A percentile compares a stretch with the other conserved stretches of the same genome.
These are phyloP conservation scores for Phialocephala sp. DNA, from an alignment of 2,329 filamentous ascomycete genomes.

Conservation along the genomic window DNA sequence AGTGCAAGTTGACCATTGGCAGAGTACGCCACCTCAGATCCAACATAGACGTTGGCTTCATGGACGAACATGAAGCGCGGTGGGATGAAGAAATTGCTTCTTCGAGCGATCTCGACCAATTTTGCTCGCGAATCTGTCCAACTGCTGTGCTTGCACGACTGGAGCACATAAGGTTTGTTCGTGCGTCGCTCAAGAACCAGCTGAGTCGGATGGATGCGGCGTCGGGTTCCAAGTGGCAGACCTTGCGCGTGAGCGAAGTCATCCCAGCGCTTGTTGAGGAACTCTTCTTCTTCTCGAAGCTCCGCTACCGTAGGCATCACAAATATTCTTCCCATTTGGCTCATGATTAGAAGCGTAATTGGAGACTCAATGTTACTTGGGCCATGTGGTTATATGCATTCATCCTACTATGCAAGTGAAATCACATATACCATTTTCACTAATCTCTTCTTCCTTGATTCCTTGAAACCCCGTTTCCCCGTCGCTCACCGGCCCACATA, in stretches of 20 bases:
- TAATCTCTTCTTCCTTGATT: too few relatives aligned
- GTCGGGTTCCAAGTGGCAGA: background rate
- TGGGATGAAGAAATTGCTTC: background rate
- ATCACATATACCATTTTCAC: too few relatives aligned
- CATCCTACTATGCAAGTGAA: too few relatives aligned
- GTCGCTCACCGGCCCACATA: too few relatives aligned
- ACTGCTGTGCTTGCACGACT: background rate
- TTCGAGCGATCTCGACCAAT: background rate
- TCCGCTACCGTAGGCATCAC: background rate
- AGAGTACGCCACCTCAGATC: background rate
- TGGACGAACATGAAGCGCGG: background rate
- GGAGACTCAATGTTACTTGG: too few relatives aligned
- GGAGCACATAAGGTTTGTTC: slow-evolving; percentile 5
- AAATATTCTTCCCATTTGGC: background rate
- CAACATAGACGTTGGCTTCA: too few relatives aligned
- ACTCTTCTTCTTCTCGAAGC: slow-evolving; percentile 2
- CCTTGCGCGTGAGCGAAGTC: background rate
- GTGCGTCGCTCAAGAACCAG: background rate
- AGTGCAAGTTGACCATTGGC: background rate
- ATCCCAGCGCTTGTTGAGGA: background rate
- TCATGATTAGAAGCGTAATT: too few relatives aligned
- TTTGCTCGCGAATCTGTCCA: background rate
- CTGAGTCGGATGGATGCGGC: background rate
- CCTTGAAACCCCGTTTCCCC: too few relatives aligned
- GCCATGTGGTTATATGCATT: too few relatives aligned